A percentile compares a stretch with the other conserved stretches of the same genome.
phyloP scores from a whole-genome alignment of 1,139 yeast genomes.

The Meyerozyma athensensis region DNA sequence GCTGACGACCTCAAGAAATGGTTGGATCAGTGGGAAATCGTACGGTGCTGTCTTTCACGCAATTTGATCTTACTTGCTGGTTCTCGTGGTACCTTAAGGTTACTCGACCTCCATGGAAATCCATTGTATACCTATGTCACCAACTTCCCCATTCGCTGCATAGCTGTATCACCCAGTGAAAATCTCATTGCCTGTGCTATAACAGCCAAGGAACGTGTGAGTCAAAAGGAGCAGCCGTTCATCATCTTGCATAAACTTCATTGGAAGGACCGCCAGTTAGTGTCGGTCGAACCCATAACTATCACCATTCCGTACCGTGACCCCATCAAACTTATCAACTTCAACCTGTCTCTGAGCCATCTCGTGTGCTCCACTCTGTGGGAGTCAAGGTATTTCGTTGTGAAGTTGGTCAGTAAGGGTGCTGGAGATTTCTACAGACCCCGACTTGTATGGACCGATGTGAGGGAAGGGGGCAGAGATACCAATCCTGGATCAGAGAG shows the following conservation, averaged over 20 bases:
- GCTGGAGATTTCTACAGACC: constrained; percentile 44
- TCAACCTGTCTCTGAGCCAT: constrained; percentile 67
- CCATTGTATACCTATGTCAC: constrained; percentile 67
- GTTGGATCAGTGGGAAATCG: constrained; percentile 55
- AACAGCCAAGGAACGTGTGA: constrained; percentile 68
- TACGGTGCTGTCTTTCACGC: constrained; percentile 61
- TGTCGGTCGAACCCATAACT: constrained; percentile 53
- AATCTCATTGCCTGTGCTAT: constrained; percentile 73
- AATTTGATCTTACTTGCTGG: constrained; percentile 66
- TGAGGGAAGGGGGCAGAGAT: constrained; percentile 13
- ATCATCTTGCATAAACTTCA: constrained; percentile 58
- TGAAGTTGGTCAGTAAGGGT: constrained; percentile 49
- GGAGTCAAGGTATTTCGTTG: constrained; percentile 74
- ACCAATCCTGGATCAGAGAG: constrained; percentile 14
- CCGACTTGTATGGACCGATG: constrained; percentile 48
- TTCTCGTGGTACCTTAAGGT: constrained; percentile 64
- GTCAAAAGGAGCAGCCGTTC: constrained; percentile 76
- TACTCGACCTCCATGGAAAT: constrained; percentile 60
- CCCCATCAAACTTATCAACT: constrained; percentile 68
- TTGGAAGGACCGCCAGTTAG: constrained; percentile 13
- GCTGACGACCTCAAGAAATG: constrained; percentile 24
- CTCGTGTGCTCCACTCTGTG: constrained; percentile 79
- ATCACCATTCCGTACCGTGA: constrained; percentile 83
- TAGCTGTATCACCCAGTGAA: constrained; percentile 65
- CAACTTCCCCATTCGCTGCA: constrained; percentile 73